Conservation (phyloP, 2,329 filamentous ascomycete genomes). For the Neofusicoccum umdonicola region DNA sequence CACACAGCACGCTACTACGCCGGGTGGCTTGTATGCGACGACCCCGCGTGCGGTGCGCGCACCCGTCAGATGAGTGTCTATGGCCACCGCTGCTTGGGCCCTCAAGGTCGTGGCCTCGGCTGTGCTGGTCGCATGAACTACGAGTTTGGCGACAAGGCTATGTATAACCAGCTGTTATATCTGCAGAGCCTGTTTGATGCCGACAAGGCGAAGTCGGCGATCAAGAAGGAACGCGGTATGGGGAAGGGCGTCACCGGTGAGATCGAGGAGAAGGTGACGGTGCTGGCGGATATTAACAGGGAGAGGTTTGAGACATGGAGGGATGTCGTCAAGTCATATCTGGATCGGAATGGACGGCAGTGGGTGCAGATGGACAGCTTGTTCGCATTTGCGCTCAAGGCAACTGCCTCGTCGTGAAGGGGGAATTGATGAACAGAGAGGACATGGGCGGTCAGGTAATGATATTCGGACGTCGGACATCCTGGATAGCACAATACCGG, state of each 20-base stretch:
- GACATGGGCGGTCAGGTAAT: not conserved
- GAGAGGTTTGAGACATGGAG: constrained; percentile 73
- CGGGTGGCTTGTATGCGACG: constrained; percentile 86
- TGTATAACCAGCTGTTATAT: constrained; percentile 95
- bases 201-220: constrained; percentile 57
- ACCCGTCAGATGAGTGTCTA: constrained; percentile 94
- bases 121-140: constrained; percentile 87
- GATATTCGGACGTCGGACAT: not conserved
- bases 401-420: not conserved
- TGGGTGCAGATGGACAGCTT: constrained; percentile 93
- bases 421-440: not conserved
- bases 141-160: constrained; percentile 80
- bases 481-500: not conserved
- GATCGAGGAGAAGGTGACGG: constrained; percentile 58
- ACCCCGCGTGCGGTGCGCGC: constrained; percentile 78
- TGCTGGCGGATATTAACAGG: constrained; percentile 82
- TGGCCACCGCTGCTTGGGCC: constrained; percentile 83
- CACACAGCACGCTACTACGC: constrained; percentile 86
- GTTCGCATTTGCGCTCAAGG: constrained; percentile 61
- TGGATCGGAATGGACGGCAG: constrained; percentile 85
- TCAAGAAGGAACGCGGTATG: constrained; percentile 34
- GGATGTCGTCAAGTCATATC: constrained; percentile 74
- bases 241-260: constrained; percentile 41
- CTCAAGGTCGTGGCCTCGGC: constrained; percentile 77
- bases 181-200: constrained; percentile 83